These are phyloP conservation scores for Claviceps digitariae DNA, from an alignment of 2,329 filamentous ascomycete genomes.

Conservation along the genomic window DNA sequence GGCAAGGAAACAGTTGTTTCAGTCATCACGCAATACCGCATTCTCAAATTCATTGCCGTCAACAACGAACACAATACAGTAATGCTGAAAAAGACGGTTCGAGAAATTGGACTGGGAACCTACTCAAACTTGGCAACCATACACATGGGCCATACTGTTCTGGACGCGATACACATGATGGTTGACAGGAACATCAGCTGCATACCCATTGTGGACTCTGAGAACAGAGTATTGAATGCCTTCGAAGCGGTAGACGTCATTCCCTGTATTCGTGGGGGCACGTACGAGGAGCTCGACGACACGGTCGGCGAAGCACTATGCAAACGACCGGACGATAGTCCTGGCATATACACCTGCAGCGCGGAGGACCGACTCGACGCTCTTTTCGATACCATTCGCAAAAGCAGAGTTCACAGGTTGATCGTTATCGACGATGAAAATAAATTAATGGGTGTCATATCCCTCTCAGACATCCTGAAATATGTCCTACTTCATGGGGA, in stretches of 20 bases:
- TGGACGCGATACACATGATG: slow-evolving; percentile 88
- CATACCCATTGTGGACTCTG: slow-evolving; percentile 77
- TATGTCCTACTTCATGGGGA: slow-evolving; percentile 80
- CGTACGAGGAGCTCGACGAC: slow-evolving; percentile 79
- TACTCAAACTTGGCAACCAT: slow-evolving; percentile 72
- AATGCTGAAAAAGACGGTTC: slow-evolving; percentile 72
- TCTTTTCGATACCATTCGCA: slow-evolving; percentile 92
- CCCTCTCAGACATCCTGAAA: slow-evolving; percentile 89
- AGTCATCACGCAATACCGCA: slow-evolving; percentile 95
- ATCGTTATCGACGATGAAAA: slow-evolving; percentile 87
- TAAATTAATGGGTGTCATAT: slow-evolving; percentile 76
- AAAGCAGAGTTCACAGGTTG: slow-evolving; percentile 83
- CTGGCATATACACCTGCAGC: slow-evolving; percentile 92
- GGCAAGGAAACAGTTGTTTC: slow-evolving; percentile 85
- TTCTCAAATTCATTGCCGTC: slow-evolving; percentile 96
- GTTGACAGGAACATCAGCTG: slow-evolving; percentile 90
- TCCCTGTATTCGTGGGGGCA: slow-evolving; percentile 82
- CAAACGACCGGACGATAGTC: slow-evolving; percentile 79
- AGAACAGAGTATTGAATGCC: slow-evolving; percentile 73
- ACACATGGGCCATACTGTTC: slow-evolving; percentile 77
- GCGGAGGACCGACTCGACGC: slow-evolving; percentile 85
- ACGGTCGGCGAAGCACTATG: slow-evolving; percentile 80
- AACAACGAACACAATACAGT: slow-evolving; percentile 79
- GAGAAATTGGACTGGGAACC: slow-evolving; percentile 73
- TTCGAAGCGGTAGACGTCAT: slow-evolving; percentile 98